Evolutionary conservation across 768 basidiomycete genomes (phyloP), one percentile per base, ranked within the genome.

Genomic region (Exsudoporus frostii): DNA sequence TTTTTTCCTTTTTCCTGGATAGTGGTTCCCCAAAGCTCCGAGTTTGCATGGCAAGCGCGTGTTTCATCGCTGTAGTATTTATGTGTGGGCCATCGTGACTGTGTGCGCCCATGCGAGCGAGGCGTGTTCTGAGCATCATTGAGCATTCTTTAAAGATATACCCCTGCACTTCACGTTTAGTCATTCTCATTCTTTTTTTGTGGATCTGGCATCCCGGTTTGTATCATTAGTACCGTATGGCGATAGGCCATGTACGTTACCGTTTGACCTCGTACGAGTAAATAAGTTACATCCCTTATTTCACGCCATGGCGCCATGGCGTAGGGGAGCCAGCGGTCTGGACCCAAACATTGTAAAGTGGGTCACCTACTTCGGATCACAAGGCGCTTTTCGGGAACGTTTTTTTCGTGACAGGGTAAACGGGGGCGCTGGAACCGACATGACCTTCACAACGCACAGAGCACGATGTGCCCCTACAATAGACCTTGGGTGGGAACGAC

Each of bases 171-270:
- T 45, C 48, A 53, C 57, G 29, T n/a, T 38, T 25, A 47, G 33
- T 44, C 32, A 7, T 10, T 45, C 19, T 36, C 48, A n/a, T 11
- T 30, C 17, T 29, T 43, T 7, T 29, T 48, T 32, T 42, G 41
- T 7, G 63, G 63, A 58, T 63, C 62, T 40, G 62, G 62, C 11
- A 63, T 63, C 63, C 63, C n/a, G 29, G 30, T 34, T 19, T 63
- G 62, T 63, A 63, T 54, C 53, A 46, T 25, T 58, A 63, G 53
- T 52, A 22, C n/a, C 41, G 20, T 34, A 45, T 38, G 44, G 54
- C n/a, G 51, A 34, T 54, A 53, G 64, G 53, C 48, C 46, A 38
- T 53, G 45, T 58, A 62, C 42, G 58, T 63, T 50, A 46, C 40
- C 45, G 11, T 55, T 20, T 48, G 33, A 9, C n/a, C 40, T 5